Evolutionary conservation across 306 rosid species (phyloP), one percentile per base, ranked within the genome.

Genomic region (Trifolium pratense): DNA sequence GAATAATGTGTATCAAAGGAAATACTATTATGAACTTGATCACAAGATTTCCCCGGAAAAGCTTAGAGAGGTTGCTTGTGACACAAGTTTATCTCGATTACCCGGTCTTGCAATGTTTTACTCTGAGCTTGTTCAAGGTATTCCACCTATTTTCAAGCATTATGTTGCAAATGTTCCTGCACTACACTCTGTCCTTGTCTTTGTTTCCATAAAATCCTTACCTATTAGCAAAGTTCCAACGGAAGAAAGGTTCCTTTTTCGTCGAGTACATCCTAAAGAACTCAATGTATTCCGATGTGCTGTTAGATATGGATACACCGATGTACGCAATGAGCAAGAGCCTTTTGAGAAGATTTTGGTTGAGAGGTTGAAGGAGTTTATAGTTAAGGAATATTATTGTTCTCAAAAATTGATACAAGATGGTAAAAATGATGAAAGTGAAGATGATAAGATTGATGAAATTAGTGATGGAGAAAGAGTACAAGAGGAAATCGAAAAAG

Each of bases 71-170:
- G 63, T 88, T 55, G 64, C 71, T 9, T 4, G 17, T 3, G 52
- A 23, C 64, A 26, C 70, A 9, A 75, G 58, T 9, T 4, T 87
- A 36, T 18, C 52, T 20, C 49, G 51, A 17, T 15, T 91, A 4
- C 87, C 89, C 0, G 49, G 96, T 6, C 84, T 93, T 3, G 92
- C 92, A 29, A 26, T 93, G 63, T 86, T 93, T 82, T 87, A 93
- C 74, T 93, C 96, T 0, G 93, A 93, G 58, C 93, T 93, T 25
- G 98, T 91, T 73, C 93, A 93, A 10, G 97, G 96, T 36, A 85
- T 93, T 34, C 98, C 98, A 0, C 96, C 96, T 1, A 91, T 93
- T 62, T 87, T 93, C 89, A 85, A 85, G 46, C 98, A 87, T 25
- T 91, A 90, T 23, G 82, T 82, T 2, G 76, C 16, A 13, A 90